Evolutionary conservation across 495 filamentous ascomycete species (phyloP), one percentile per base, ranked within the genome.

Genomic region (Penicillium lividum): DNA sequence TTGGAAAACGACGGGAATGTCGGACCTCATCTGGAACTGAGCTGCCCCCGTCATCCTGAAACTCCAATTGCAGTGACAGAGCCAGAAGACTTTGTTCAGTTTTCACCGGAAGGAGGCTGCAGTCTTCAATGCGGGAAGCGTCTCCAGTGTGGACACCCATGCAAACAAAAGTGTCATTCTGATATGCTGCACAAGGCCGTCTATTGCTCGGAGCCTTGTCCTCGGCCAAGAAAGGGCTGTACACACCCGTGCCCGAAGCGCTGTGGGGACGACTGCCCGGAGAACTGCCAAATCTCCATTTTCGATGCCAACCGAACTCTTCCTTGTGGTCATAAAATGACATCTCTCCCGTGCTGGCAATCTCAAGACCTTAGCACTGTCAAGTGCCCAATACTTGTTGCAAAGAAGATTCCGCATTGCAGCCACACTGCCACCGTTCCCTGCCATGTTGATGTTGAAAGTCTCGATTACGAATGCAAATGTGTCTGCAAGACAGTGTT

Each of bases 41-140:
- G 74, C 48, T 95, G 91, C 68, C 80, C 87, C 3, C 80, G 88
- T 0, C 91, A 95, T 67, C 83, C 80, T 13, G 73, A 86, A 1
- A 82, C 72, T 5, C 60, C 71, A 0, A 84, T 93, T 31, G 38
- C 66, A 4, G 82, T 88, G 11, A 78, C 80, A 4, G 67, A 71
- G 5, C 83, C 89, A 0, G 83, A 87, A 2, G 78, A 93, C 62
- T 93, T 94, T 60, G 54, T 64, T 5, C 68, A 66, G 2, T 62
- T 82, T 27, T 75, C 85, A 2, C 90, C 90, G 0, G 90, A 93
- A 67, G 89, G 88, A 44, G 90, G 90, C 5, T 94, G 90, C 61
- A 65, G 69, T 54, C 67, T 80, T 16, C 76, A 61, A 13, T 95
- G 91, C 58, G 76, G 72, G 5, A 71, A 78, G 52, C 75, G 86